Evolutionary conservation across 1,284 basidiomycete genomes (phyloP), one percentile per base, ranked within the genome.

Genomic region (Hypsizygus ulmarius): DNA sequence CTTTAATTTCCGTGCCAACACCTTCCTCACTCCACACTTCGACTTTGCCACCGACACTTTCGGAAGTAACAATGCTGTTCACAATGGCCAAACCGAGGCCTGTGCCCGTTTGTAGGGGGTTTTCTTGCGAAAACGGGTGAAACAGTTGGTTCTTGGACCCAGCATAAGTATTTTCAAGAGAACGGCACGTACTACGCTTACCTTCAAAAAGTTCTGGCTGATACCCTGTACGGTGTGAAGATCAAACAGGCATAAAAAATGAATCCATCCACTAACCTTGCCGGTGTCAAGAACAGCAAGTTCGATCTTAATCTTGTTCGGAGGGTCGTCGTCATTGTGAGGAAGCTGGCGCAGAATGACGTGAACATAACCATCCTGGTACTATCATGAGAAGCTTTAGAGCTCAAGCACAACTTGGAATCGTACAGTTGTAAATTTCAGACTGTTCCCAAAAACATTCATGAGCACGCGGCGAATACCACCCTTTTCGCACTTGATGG

Each of bases 41-140:
- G 39, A 91, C 84, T 61, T 93, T 93, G 49, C 95, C 95, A 41
- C 86, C 82, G 49, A 97, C 83, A 49, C 86, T 88, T 32, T 91
- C 86, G 10, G 91, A 93, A 18, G 84, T 84, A 27, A 96, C 83
- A 49, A 94, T 94, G 58, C 88, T 93, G 73, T 92, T 93, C 63
- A 97, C 95, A 57, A 98, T 98, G 16, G 95, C 94, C 16, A 97
- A 81, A n/a, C 95, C 95, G 2, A 98, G 79, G 12, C 95, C 95
- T 0, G 95, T 98, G 1, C 95, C 95, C 1, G 93, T 87, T 60
- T 96, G 93, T 7, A 93, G 65, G 1, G 91, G 89, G 59, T 93
- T 93, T 65, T 91, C 89, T 71, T 97, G 95, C 0, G 94, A 93
- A 69, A 98, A 98, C 0, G 95, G 95, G 60, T 97, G 94, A 72